phyloP scores from a whole-genome alignment of 495 filamentous ascomycete genomes.

The Halenospora varia region DNA sequence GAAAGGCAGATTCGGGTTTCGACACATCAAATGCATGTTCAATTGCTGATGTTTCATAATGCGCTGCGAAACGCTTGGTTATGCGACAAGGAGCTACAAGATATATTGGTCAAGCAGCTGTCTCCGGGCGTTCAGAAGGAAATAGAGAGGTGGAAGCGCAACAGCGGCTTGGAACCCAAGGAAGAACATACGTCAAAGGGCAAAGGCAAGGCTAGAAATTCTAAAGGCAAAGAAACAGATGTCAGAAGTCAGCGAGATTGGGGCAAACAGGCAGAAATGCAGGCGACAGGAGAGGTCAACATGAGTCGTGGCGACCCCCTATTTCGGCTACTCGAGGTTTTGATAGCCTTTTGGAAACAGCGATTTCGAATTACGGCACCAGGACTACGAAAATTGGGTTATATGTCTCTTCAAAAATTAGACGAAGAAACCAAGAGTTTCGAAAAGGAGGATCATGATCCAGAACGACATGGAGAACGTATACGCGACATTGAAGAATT shows the following conservation, averaged over 20 bases:
- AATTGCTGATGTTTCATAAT: slow-evolving; percentile 85
- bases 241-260: slow-evolving; percentile 63
- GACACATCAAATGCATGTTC: slow-evolving; percentile 87
- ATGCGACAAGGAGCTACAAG: slow-evolving; percentile 74
- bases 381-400: slow-evolving; percentile 83
- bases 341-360: slow-evolving; percentile 84
- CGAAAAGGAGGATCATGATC: slow-evolving; percentile 56
- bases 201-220: slow-evolving; percentile 34
- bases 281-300: slow-evolving; percentile 63
- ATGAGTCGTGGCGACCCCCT: slow-evolving; percentile 79
- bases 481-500: slow-evolving; percentile 64
- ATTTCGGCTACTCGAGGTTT: slow-evolving; percentile 67
- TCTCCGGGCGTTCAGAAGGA: slow-evolving; percentile 63
- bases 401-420: slow-evolving; percentile 65
- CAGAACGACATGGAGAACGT: slow-evolving; percentile 67
- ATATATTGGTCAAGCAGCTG: slow-evolving; percentile 68
- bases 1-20: slow-evolving; percentile 71
- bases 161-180: slow-evolving; percentile 52
- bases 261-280: slow-evolving; percentile 62
- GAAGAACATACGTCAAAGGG: slow-evolving; percentile 27
- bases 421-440: slow-evolving; percentile 64
- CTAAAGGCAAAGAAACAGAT: slow-evolving; percentile 33
- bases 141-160: slow-evolving; percentile 68
- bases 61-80: slow-evolving; percentile 81
- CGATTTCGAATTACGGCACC: slow-evolving; percentile 75